Conservation (phyloP, 768 basidiomycete species). For the Chalciporus chontae region DNA sequence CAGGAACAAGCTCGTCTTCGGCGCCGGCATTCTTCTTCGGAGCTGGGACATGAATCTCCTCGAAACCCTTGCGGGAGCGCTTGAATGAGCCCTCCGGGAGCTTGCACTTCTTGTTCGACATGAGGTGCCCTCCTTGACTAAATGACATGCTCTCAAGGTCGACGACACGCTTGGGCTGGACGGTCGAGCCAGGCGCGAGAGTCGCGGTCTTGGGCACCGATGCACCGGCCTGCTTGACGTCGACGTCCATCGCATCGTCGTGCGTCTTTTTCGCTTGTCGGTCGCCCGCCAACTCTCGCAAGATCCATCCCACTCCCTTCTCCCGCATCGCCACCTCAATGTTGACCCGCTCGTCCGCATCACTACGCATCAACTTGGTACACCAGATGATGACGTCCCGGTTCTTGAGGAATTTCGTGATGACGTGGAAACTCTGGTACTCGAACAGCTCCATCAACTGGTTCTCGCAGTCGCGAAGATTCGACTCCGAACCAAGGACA, state of each 20-base stretch:
- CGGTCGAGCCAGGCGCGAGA: constrained; percentile 79
- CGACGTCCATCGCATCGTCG: constrained; percentile 76
- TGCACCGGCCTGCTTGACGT: constrained; percentile 46
- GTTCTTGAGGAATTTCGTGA: constrained; percentile 89
- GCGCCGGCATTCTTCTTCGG: constrained; percentile 72
- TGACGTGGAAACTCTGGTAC: constrained; percentile 86
- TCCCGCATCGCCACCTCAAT: constrained; percentile 98
- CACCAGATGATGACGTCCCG: constrained; percentile 97
- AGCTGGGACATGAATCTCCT: constrained; percentile 95
- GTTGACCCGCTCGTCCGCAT: constrained; percentile 85
- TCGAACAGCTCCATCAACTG: constrained; percentile 96
- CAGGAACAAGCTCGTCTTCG: constrained; percentile 67
- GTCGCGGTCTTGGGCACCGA: constrained; percentile 78
- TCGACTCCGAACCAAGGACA: constrained; percentile 83
- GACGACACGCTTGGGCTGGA: constrained; percentile 80
- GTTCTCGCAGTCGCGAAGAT: constrained; percentile 91
- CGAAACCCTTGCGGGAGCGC: constrained; percentile 92
- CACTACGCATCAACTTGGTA: constrained; percentile 88
- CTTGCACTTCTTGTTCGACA: constrained; percentile 99
- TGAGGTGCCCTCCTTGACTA: constrained; percentile 91
- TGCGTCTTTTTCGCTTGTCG: constrained; percentile 52
- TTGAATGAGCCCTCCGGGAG: constrained; percentile 98
- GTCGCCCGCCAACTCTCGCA: constrained; percentile 83
- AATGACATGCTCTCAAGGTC: constrained; percentile 97
- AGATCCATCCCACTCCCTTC: constrained; percentile 94